phyloP scores from a whole-genome alignment of 768 basidiomycete genomes.

The Panaeolus papilionaceus region DNA sequence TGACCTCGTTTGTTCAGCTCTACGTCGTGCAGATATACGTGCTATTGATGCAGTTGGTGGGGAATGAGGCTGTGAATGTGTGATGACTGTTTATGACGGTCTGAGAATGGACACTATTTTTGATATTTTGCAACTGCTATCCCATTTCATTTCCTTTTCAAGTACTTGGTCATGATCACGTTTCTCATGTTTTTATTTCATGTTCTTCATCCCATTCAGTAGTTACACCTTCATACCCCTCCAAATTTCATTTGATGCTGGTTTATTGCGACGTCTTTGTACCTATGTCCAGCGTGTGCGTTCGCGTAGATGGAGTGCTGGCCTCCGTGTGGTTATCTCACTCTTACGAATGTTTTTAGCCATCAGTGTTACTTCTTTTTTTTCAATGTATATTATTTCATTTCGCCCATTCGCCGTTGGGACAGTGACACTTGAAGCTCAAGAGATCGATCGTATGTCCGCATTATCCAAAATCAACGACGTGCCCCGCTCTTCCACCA shows the following conservation, averaged over 20 bases:
- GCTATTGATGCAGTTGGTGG: constrained; percentile 8
- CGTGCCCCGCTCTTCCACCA: too few species aligned
- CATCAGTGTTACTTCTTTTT: not conserved
- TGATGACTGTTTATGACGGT: not conserved
- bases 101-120: not conserved
- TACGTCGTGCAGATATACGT: constrained; percentile 10
- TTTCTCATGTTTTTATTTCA: not conserved
- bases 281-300: not conserved
- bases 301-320: not conserved
- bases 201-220: not conserved
- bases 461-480: too few species aligned
- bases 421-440: too few species aligned
- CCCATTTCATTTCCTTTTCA: not conserved
- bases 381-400: not conserved
- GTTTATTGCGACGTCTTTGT: too few species aligned
- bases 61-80: not conserved
- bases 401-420: too few species aligned
- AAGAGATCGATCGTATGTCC: too few species aligned
- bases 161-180: not conserved
- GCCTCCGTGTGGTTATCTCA: too few species aligned
- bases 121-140: not conserved
- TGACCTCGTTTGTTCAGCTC: constrained; percentile 7
- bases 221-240: not conserved
- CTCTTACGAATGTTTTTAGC: too few species aligned
- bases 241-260: not conserved